These are phyloP conservation scores for Margaritispora aquatica DNA, from an alignment of 495 filamentous ascomycete genomes.

Conservation along the genomic window DNA sequence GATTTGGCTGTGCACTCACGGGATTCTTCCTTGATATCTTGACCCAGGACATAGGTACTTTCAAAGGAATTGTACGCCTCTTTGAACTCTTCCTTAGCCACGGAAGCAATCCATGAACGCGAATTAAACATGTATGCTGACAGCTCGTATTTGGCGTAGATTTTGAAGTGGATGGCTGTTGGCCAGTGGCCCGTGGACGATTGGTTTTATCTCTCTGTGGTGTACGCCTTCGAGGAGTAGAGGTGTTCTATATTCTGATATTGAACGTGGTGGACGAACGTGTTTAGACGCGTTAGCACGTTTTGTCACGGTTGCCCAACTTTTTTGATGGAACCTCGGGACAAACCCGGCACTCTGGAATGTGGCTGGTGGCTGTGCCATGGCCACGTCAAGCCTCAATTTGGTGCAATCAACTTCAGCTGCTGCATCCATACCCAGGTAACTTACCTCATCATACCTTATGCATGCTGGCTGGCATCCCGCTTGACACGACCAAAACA, in stretches of 20 bases:
- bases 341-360: not conserved
- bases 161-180: no score
- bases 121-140: slow-evolving; percentile 3
- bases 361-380: not conserved
- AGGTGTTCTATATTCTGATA: no score
- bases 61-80: not conserved
- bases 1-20: not conserved
- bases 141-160: not conserved
- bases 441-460: no score
- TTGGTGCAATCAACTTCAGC: no score
- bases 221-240: no score
- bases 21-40: not conserved
- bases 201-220: no score
- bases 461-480: not conserved
- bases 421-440: no score
- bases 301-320: not conserved
- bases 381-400: no score
- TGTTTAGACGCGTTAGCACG: not conserved
- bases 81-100: slow-evolving; percentile 4
- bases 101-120: slow-evolving; percentile 12
- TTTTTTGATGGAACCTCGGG: not conserved
- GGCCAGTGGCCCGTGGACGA: no score
- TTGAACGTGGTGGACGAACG: no score
- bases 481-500: not conserved
- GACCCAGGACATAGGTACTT: not conserved